Percentiles rank a stretch among this genome's conserved stretches.
Conservation (phyloP, 2,329 filamentous ascomycete species). For the Davidsoniella neocaledoniae region DNA sequence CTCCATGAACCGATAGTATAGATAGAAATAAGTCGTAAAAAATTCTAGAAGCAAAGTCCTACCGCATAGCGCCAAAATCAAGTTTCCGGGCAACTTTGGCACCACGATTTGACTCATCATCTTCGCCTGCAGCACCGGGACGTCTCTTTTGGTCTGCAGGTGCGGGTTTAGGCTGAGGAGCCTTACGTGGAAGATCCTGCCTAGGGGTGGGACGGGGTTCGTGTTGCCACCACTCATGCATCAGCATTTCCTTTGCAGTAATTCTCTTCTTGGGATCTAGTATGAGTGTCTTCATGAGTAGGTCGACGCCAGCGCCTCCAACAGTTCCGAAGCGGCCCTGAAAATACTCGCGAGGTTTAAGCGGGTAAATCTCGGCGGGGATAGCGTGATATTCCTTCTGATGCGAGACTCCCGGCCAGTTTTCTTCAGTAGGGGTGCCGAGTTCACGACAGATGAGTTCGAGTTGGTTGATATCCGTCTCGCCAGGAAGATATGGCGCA, state of each 20-base stretch:
- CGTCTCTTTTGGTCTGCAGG: slow-evolving; percentile 61
- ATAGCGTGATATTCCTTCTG: slow-evolving; percentile 61
- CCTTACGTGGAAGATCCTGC: slow-evolving; percentile 64
- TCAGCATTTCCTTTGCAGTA: slow-evolving; percentile 58
- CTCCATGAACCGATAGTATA: no score
- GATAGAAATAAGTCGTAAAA: no score
- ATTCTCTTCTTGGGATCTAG: slow-evolving; percentile 78
- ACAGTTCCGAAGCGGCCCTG: slow-evolving; percentile 61
- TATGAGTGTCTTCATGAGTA: slow-evolving; percentile 69
- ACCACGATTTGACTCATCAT: slow-evolving; percentile 46
- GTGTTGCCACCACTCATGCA: slow-evolving; percentile 71
- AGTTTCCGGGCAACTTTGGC: slow-evolving; percentile 70
- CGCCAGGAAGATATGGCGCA: slow-evolving; percentile 66
- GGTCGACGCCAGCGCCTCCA: slow-evolving; percentile 67
- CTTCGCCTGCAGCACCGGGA: slow-evolving; percentile 26
- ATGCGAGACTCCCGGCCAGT: slow-evolving; percentile 81
- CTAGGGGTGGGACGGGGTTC: slow-evolving; percentile 72
- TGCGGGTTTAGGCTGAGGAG: slow-evolving; percentile 49
- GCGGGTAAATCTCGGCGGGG: slow-evolving; percentile 38
- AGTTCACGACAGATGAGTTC: slow-evolving; percentile 68
- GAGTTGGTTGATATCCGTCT: slow-evolving; percentile 75
- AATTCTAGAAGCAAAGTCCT: not conserved
- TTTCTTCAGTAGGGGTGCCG: slow-evolving; percentile 82
- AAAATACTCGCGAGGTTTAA: slow-evolving; percentile 57
- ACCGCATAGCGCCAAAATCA: slow-evolving; percentile 42